Percentiles rank a stretch among this genome's conserved stretches.
phyloP scores from a whole-genome alignment of 164 flowering plant species.

The Annona cherimola region DNA sequence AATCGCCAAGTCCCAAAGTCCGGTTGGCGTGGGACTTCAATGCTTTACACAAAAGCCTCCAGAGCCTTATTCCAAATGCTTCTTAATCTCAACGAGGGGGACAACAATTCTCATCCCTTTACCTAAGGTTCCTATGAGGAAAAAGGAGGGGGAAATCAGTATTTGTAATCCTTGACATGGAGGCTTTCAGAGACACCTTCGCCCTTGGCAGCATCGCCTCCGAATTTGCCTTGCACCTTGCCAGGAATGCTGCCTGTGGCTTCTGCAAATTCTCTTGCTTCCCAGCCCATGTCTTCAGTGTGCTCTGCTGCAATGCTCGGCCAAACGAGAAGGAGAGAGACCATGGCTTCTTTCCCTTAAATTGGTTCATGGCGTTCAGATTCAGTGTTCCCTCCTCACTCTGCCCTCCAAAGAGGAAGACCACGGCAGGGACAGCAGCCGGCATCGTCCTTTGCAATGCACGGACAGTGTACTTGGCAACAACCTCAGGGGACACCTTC shows the following conservation, averaged over 20 bases:
- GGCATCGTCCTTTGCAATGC: constrained; percentile 43
- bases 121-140: no score
- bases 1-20: no score
- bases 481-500: constrained; percentile 38
- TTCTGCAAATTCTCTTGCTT: constrained; percentile 35
- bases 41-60: no score
- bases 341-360: constrained; percentile 48
- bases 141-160: constrained; percentile 13
- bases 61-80: no score
- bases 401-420: constrained; percentile 45
- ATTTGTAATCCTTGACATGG: constrained; percentile 47
- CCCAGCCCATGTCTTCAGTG: constrained; percentile 44
- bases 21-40: no score
- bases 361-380: constrained; percentile 49
- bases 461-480: constrained; percentile 42
- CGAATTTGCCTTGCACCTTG: constrained; percentile 43
- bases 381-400: constrained; percentile 44
- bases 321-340: constrained; percentile 40
- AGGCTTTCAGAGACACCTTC: constrained; percentile 44
- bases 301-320: constrained; percentile 43
- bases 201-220: constrained; percentile 32
- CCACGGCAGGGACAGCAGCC: constrained; percentile 41
- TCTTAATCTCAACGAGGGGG: no score
- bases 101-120: no score
- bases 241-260: constrained; percentile 34